Base-by-base conservation (phyloP, 2,329 filamentous ascomycete species). In the Hymenoscyphus linearis region DNA sequence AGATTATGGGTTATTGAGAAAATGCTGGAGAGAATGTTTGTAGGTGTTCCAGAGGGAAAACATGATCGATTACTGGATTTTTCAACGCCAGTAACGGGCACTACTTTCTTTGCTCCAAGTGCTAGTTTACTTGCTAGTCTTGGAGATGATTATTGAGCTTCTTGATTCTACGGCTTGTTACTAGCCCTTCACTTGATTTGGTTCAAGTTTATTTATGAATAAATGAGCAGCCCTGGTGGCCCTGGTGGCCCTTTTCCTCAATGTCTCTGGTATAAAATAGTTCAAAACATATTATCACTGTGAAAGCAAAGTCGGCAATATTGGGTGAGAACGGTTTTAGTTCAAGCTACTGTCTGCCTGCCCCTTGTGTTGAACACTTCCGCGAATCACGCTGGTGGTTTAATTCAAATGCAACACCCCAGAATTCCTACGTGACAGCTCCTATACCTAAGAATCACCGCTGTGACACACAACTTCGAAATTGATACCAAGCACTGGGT, bases 11-110 rank as follows among this genome's bases (percentile, higher is more conserved):
- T 85, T 0, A 78, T 81, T 57, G 83, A 85, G 72, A 77, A 76
- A 69, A 85, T 85, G 82, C 66, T 85, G 66, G 73, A 82, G 64
- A 74, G 79, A 2, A 85, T 85, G 82, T 85, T 85, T 68, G 63
- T 83, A 10, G 82, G 82, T 0, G 67, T 78, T 57, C 82, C 82
- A 1, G 76, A 77, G 0, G 82, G 82, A 0, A 64, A 80, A 62
- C 81, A 85, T 70, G 83, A 85, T 72, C 76, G 77, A 0, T 74
- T 85, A 7, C 72, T 85, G 44, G 79, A 85, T 66, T 85, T 78
- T 66, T 85, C 82, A 1, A 79, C 55, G 36, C 72, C 82, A 2
- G 57, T 81, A 58, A 85, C 82, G 0, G 82, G 82, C 0, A 74
- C 74, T 1, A 79, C 77, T 0, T 85, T 85, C 64, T 85, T 84